Evolutionary conservation across 495 filamentous ascomycete genomes (phyloP), one percentile per base, ranked within the genome.

Genomic region (Coniosporium apollinis): DNA sequence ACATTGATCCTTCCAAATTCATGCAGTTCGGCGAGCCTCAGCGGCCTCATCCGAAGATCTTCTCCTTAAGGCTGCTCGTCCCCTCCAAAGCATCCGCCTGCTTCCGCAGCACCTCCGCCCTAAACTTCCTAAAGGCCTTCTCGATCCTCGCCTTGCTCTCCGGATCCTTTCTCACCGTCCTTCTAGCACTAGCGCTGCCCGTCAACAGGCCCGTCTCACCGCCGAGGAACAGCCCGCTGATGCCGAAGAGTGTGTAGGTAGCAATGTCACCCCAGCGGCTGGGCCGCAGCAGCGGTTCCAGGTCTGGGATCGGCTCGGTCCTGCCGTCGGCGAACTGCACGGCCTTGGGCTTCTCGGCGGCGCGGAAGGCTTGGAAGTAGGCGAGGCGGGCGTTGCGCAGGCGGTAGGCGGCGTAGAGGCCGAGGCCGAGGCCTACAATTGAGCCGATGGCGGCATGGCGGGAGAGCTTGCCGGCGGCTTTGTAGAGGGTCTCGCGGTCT

Each of bases 301-400:
- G 52, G 44, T 80, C 70, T 0, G 76, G 75, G 22, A 79, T 56
- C 0, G 64, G 36, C 44, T 79, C 75, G 19, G 61, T 62, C 3
- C 67, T 52, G 0, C 75, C 76, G 47, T 65, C 64, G 0, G 67
- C 61, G 45, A 79, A 80, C 8, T 67, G 48, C n/a, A 82, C 61
- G 34, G 69, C 59, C 0, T 62, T 69, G 4, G 76, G 76, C 40
- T 62, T 68, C 40, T 75, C 65, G 13, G 56, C 45, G 0, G 72
- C 63, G 11, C 66, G 62, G 46, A 80, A 71, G 3, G 66, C 67
- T 16, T 62, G 58, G 54, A 76, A 79, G 44, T 72, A 63, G 3
- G 62, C 58, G 20, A 58, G 52, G 22, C 76, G 65, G 21, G 62
- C 55, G 20, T 51, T 55, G 19, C 74, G 58, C 8, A 79, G 43